phyloP scores from a whole-genome alignment of 108 stramenopile genomes.

The Skeletonema grethae region DNA sequence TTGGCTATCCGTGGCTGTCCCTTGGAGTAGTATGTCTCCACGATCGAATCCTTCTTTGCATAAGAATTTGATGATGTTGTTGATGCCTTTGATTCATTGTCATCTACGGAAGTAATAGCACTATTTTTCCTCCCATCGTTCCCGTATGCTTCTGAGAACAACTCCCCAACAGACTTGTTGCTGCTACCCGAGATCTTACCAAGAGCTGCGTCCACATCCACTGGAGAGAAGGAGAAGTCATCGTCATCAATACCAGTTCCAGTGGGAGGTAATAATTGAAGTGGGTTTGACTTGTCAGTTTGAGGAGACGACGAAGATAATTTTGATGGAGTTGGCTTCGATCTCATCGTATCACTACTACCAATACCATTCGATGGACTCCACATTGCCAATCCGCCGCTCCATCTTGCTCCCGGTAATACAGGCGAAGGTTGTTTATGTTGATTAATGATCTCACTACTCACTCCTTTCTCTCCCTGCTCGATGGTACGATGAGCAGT shows the following conservation, averaged over 20 bases:
- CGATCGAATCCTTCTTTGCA: background rate
- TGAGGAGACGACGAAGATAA: background rate
- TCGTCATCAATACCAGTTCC: conserved; percentile 21
- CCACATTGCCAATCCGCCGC: conserved; percentile 40
- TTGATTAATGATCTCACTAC: background rate
- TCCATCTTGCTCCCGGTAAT: conserved; percentile 41
- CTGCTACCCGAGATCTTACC: background rate
- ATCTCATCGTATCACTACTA: background rate
- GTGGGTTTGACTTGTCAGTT: background rate
- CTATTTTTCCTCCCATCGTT: no score
- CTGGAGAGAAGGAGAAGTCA: conserved; percentile 42
- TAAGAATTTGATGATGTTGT: background rate
- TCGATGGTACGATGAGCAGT: background rate
- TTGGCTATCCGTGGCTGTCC: background rate
- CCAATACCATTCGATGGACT: conserved; percentile 2
- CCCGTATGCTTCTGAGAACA: no score
- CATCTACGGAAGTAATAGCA: no score
- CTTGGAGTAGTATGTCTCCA: no score
- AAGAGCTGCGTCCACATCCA: background rate
- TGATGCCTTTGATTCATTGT: background rate
- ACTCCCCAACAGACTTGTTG: no score
- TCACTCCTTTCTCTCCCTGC: background rate
- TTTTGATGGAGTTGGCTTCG: background rate
- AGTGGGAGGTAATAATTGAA: background rate
- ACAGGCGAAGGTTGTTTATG: background rate